Conservation (phyloP, 1,139 yeast genomes). For the Sugiyamaella paludigena region DNA sequence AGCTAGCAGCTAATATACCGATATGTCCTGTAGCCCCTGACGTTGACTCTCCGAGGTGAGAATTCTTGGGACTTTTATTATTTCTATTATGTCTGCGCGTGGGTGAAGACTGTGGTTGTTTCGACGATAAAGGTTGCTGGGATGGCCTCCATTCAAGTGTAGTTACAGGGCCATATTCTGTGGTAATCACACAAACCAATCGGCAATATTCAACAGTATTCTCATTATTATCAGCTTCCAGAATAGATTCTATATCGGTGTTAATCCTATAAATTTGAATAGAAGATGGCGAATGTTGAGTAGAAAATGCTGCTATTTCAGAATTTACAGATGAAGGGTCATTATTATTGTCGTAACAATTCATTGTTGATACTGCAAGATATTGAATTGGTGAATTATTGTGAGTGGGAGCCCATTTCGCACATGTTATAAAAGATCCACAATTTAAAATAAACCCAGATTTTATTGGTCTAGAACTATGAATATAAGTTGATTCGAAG, state of each 20-base stretch:
- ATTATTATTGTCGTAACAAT: constrained; percentile 13
- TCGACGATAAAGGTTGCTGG: background rate
- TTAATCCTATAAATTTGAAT: constrained; percentile 26
- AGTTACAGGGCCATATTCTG: constrained; percentile 47
- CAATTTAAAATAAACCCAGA: constrained; percentile 25
- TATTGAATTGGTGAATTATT: constrained; percentile 38
- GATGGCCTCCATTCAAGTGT: constrained; percentile 19
- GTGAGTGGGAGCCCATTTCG: constrained; percentile 34
- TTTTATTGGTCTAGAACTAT: constrained; percentile 12
- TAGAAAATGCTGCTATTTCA: constrained; percentile 25
- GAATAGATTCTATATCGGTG: no score
- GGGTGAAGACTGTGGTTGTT: no score
- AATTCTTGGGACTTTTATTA: constrained; percentile 31
- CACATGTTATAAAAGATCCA: constrained; percentile 30
- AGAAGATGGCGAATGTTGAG: constrained; percentile 22
- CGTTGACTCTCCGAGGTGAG: background rate
- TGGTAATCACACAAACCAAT: constrained; percentile 39
- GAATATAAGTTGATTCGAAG: constrained; percentile 6
- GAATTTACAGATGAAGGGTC: constrained; percentile 15
- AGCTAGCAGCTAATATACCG: constrained; percentile 52
- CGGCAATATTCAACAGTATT: constrained; percentile 6
- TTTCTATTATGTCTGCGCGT: no score
- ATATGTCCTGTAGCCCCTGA: constrained; percentile 26
- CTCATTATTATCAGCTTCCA: background rate
- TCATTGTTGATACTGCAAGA: constrained; percentile 55